Base-by-base conservation (phyloP, 192 early-diverging fungal genomes). In the Mortierella hygrophila region DNA sequence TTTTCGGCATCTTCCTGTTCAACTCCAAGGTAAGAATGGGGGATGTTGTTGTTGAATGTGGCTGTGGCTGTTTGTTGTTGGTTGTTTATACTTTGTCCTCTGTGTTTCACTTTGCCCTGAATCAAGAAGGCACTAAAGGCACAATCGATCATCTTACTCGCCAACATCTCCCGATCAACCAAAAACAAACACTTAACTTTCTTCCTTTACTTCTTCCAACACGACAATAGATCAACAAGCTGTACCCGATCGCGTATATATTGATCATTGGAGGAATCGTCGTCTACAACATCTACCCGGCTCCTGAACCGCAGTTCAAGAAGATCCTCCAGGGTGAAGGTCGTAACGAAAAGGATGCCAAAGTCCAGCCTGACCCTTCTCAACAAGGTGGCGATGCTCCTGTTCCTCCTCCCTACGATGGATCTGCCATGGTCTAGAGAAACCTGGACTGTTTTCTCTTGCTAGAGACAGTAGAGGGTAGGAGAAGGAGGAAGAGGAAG, bases 1-100 rank as follows among this genome's bases (percentile, higher is more conserved):
- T 95, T 76, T 96, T 96, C 90, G 93, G 93, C 32, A 85, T 94
- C 68, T 92, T 92, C 81, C 86, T 96, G 71, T 95, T 95, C 88
- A 88, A 91, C 44, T 86, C 94, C 77, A 89, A 74, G 73, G 93
- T 96, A 72, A 88, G 20, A 20, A 52, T 5, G 20, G 49, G 18
- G 18, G 20, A 52, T 21, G 5, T 20, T 52, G 49, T 18, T 52
- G 49, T 52, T 18, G 16, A 3, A 40, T 40, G 38, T 40, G 18
- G 15, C 5, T 52, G 15, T 52, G 49, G 44, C 11, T 52, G 49
- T 52, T 52, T 49, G 16, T 49, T 49, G 47, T 49, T 49, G 1
- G 49, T 21, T 52, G 49, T 21, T 21, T 52, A 52, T 16, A 5
- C 18, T 3, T 52, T 52, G 16, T 5, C 6, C 38, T 40, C 6